phyloP scores from a whole-genome alignment of 2,329 filamentous ascomycete genomes.

The Arthrobotrys conoides region DNA sequence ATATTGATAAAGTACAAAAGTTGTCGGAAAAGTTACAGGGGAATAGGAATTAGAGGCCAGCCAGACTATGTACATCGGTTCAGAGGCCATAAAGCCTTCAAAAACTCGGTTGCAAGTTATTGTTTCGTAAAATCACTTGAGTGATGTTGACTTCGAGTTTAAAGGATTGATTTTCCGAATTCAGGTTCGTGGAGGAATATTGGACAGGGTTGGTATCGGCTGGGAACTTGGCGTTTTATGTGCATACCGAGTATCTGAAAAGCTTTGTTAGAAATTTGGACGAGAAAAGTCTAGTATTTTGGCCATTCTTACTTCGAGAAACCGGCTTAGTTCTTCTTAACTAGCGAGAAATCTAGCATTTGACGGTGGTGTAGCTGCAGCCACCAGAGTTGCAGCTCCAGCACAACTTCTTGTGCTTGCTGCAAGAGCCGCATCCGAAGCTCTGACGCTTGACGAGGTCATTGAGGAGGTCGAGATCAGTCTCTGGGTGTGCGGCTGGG shows the following conservation, averaged over 20 bases:
- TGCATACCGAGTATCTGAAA: not conserved
- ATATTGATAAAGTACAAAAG: constrained; percentile 5
- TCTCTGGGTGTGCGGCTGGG: constrained; percentile 41
- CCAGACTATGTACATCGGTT: constrained; percentile 4
- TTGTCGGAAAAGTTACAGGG: constrained; percentile 3
- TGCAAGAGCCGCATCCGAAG: constrained; percentile 39
- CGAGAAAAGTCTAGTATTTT: not conserved
- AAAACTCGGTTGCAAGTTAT: not conserved
- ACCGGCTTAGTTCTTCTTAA: not conserved
- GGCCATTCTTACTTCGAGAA: not conserved
- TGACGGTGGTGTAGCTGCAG: constrained; percentile 36
- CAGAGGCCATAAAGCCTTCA: not conserved
- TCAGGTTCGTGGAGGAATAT: not conserved
- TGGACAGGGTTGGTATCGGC: not conserved
- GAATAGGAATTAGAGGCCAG: not conserved
- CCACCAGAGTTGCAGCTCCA: constrained; percentile 51
- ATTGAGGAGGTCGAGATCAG: constrained; percentile 36
- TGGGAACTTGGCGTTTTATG: not conserved
- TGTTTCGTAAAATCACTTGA: not conserved
- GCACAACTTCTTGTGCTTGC: constrained; percentile 34
- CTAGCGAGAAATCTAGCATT: constrained; percentile 18
- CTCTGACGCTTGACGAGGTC: constrained; percentile 50
- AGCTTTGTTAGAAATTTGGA: not conserved
- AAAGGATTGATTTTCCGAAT: not conserved
- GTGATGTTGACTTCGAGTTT: not conserved